These are phyloP conservation scores for Mytilinidion resinicola DNA, from an alignment of 495 filamentous ascomycete species.

Conservation along the genomic window DNA sequence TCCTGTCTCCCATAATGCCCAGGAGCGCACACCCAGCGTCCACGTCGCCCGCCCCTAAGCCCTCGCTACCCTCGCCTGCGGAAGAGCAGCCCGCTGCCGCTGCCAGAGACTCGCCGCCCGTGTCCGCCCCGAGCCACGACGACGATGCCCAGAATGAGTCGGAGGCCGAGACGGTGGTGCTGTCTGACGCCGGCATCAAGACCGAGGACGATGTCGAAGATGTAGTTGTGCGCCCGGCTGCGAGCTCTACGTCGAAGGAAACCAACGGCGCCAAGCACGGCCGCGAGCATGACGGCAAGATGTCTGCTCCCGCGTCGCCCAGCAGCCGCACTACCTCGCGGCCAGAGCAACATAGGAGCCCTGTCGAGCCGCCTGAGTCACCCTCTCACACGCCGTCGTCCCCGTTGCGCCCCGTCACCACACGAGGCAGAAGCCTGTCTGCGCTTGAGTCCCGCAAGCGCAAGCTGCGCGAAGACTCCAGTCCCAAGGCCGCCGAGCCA, in stretches of 20 bases:
- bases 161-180: slow-evolving; percentile 31
- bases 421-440: slow-evolving; percentile 23
- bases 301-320: slow-evolving; percentile 22
- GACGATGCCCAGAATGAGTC: slow-evolving; percentile 24
- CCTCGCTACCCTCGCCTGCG: slow-evolving; percentile 8
- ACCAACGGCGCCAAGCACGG: slow-evolving; percentile 24
- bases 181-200: slow-evolving; percentile 22
- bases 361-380: slow-evolving; percentile 15
- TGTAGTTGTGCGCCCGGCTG: slow-evolving; percentile 7
- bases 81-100: background rate
- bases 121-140: background rate
- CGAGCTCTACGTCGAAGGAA: slow-evolving; percentile 9
- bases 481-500: slow-evolving; percentile 17
- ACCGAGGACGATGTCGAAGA: slow-evolving; percentile 14
- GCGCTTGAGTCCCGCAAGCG: slow-evolving; percentile 22
- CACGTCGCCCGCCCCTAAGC: slow-evolving; percentile 2
- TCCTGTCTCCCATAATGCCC: slow-evolving; percentile 28
- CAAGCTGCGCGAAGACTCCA: slow-evolving; percentile 24
- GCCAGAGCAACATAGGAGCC: slow-evolving; percentile 21
- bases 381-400: slow-evolving; percentile 14
- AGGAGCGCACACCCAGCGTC: slow-evolving; percentile 18
- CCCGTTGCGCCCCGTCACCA: slow-evolving; percentile 10
- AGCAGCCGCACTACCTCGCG: slow-evolving; percentile 20
- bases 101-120: too few species aligned
- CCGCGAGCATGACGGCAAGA: slow-evolving; percentile 23